These are phyloP conservation scores for Colletotrichum camelliae DNA, from an alignment of 2,329 filamentous ascomycete species.

Conservation along the genomic window DNA sequence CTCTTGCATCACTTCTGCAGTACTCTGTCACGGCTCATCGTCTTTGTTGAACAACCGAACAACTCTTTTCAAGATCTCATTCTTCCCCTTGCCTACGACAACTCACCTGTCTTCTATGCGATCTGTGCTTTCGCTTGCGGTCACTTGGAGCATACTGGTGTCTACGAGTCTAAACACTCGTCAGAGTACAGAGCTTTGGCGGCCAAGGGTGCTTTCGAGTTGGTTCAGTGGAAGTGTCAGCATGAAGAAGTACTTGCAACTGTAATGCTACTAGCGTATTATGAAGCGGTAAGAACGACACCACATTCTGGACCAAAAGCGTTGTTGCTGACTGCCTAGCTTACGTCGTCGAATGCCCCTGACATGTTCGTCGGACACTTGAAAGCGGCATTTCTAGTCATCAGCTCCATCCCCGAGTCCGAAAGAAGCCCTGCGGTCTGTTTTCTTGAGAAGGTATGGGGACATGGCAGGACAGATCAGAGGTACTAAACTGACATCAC, in stretches of 20 bases:
- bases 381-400: background rate
- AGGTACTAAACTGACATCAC: rapidly evolving
- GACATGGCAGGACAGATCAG: rapidly evolving
- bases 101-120: background rate
- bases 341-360: background rate
- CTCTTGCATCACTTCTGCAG: background rate
- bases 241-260: background rate
- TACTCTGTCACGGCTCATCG: background rate
- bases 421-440: background rate
- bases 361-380: background rate
- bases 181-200: background rate
- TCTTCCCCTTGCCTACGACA: background rate
- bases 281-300: background rate
- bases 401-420: background rate
- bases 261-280: background rate
- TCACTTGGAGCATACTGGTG: background rate
- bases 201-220: background rate
- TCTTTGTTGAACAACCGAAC: background rate
- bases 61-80: background rate
- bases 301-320: too few species aligned
- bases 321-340: background rate
- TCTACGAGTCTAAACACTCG: background rate
- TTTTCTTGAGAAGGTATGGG: background rate
- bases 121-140: background rate
- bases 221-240: background rate